Evolutionary conservation across 2,329 filamentous ascomycete species (phyloP).

Genomic region (Cladosporium colombiae): DNA sequence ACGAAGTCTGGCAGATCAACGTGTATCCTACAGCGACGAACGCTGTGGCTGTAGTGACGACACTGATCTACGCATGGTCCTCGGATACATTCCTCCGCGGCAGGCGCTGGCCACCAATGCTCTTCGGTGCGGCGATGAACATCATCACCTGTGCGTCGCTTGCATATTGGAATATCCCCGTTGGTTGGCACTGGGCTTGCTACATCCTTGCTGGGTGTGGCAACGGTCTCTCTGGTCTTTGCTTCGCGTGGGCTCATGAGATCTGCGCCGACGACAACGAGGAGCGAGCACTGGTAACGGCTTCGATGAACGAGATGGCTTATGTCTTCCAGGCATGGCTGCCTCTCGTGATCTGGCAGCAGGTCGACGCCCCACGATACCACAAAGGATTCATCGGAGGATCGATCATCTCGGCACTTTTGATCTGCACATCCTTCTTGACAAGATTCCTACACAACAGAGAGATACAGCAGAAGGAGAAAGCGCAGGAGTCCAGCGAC

Average conservation of each 20-base stretch:
- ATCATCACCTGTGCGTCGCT: conserved; percentile 53
- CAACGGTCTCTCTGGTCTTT: conserved; percentile 36
- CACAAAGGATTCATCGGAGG: conserved; percentile 52
- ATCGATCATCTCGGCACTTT: not conserved
- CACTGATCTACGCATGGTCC: conserved; percentile 65
- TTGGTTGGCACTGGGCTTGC: conserved; percentile 36
- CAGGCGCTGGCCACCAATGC: conserved; percentile 52
- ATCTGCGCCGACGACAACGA: conserved; percentile 61
- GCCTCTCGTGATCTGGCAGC: conserved; percentile 40
- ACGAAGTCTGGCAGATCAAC: conserved; percentile 57
- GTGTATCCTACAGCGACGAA: conserved; percentile 53
- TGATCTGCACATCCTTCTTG: conserved; percentile 1
- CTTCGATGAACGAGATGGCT: conserved; percentile 64
- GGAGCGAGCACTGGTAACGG: conserved; percentile 58
- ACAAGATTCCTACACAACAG: not conserved
- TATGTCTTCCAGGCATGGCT: conserved; percentile 71
- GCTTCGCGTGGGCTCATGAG: conserved; percentile 47
- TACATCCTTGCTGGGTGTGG: conserved; percentile 35
- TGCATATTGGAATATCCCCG: conserved; percentile 43
- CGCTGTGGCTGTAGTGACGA: conserved; percentile 59
- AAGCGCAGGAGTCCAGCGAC: not conserved
- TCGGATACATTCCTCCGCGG: conserved; percentile 63
- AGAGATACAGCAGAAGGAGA: not conserved
- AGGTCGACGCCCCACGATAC: conserved; percentile 7
- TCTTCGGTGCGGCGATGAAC: conserved; percentile 55